Percentiles rank a stretch among this genome's conserved stretches.
phyloP scores from a whole-genome alignment of 1,139 yeast genomes.

The Hansenula lynferdii region DNA sequence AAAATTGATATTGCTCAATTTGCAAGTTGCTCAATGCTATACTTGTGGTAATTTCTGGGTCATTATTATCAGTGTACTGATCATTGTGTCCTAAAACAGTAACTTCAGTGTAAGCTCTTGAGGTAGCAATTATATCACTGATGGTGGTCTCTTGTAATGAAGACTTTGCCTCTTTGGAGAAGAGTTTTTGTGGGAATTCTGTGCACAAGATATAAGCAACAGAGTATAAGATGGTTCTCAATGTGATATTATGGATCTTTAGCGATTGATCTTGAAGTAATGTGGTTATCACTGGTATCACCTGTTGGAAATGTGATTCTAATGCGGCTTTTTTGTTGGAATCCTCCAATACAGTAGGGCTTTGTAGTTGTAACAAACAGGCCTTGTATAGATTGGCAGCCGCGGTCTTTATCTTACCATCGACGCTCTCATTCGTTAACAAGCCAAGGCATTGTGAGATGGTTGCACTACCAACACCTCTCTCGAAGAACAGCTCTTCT shows the following conservation, averaged over 20 bases:
- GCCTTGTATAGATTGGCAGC: conserved; percentile 50
- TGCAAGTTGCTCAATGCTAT: conserved; percentile 26
- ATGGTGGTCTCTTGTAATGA: conserved; percentile 15
- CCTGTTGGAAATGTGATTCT: conserved; percentile 17
- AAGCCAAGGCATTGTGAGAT: conserved; percentile 42
- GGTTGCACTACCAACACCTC: conserved; percentile 55
- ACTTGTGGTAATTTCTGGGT: conserved; percentile 9
- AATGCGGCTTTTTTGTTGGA: conserved; percentile 25
- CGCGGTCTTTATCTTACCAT: conserved; percentile 39
- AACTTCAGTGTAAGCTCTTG: conserved; percentile 8
- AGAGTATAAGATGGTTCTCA: conserved; percentile 24
- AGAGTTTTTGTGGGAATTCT: conserved; percentile 27
- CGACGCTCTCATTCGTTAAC: conserved; percentile 28
- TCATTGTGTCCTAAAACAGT: conserved; percentile 10
- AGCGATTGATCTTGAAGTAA: conserved; percentile 12
- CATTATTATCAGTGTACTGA: conserved; percentile 7
- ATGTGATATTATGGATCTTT: conserved; percentile 10
- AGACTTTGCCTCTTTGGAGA: conserved; percentile 10
- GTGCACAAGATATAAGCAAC: conserved; percentile 25
- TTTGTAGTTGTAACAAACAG: conserved; percentile 47
- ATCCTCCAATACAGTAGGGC: conserved; percentile 43
- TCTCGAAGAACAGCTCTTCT: conserved; percentile 81
- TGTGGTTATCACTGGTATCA: conserved; percentile 18
- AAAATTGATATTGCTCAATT: conserved; percentile 26
- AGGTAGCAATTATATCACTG: conserved; percentile 17